These are phyloP conservation scores for Solanum chilense DNA, from an alignment of 257 asterid genomes.

Conservation along the genomic window DNA sequence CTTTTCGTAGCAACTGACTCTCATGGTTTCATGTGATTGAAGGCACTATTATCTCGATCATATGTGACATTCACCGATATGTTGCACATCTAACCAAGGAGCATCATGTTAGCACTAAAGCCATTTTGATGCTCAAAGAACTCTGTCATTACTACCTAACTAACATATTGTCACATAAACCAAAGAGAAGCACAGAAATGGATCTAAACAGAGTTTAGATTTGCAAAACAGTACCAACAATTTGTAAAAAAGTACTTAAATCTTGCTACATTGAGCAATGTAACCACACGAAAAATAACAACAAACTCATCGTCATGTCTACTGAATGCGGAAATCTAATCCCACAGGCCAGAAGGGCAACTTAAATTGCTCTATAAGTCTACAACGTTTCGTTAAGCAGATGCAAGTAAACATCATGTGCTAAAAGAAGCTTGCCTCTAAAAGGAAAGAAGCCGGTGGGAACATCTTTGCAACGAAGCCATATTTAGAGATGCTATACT, in stretches of 20 bases:
- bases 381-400: not conserved
- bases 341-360: slow-evolving; percentile 7
- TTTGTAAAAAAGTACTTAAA: not conserved
- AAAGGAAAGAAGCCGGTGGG: slow-evolving; percentile 19
- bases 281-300: not conserved
- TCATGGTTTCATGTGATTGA: not conserved
- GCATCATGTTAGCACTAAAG: not conserved
- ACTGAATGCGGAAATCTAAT: no score
- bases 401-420: not conserved
- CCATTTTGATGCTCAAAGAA: not conserved
- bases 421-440: not conserved
- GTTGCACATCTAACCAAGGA: not conserved
- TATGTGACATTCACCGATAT: not conserved
- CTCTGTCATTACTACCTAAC: not conserved
- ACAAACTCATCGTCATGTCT: no score
- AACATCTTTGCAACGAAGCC: slow-evolving; percentile 22
- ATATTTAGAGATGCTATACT: slow-evolving; percentile 23
- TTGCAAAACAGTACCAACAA: not conserved
- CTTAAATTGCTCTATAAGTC: slow-evolving; percentile 20
- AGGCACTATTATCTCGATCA: not conserved
- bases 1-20: not conserved
- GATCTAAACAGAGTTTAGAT: not conserved
- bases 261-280: not conserved
- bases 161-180: not conserved
- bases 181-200: not conserved